phyloP scores from a whole-genome alignment of 1,139 yeast species.

The Saccharomyces hybrid region DNA sequence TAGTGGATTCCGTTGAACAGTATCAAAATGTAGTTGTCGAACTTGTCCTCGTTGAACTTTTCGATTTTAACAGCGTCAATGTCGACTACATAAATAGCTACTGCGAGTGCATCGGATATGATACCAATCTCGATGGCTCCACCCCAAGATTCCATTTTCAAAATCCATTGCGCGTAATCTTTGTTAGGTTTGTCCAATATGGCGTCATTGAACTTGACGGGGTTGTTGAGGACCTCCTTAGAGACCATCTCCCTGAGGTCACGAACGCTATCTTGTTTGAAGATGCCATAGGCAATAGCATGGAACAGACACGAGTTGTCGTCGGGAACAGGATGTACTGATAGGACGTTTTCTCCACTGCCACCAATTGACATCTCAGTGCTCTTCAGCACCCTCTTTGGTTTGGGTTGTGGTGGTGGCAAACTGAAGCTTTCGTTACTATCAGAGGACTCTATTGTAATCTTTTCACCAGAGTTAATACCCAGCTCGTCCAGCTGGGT shows the following conservation, averaged over 20 bases:
- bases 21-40: constrained; percentile 42
- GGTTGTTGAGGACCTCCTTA: constrained; percentile 38
- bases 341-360: constrained; percentile 9
- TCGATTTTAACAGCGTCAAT: constrained; percentile 58
- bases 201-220: constrained; percentile 46
- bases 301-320: constrained; percentile 78
- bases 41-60: constrained; percentile 43
- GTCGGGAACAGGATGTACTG: constrained; percentile 60
- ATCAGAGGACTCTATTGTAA: constrained; percentile 21
- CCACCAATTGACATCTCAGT: constrained; percentile 9
- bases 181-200: constrained; percentile 48
- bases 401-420: background rate
- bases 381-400: constrained; percentile 8
- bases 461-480: constrained; percentile 51
- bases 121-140: constrained; percentile 78
- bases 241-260: constrained; percentile 22
- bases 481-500: constrained; percentile 36
- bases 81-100: constrained; percentile 58
- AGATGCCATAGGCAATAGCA: constrained; percentile 45
- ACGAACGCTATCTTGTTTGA: constrained; percentile 36
- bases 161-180: constrained; percentile 58
- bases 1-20: constrained; percentile 73
- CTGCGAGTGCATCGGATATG: constrained; percentile 45
- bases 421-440: background rate
- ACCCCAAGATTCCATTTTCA: constrained; percentile 64